Conservation (phyloP, 495 filamentous ascomycete species). For the Amphirosellinia nigrospora region DNA sequence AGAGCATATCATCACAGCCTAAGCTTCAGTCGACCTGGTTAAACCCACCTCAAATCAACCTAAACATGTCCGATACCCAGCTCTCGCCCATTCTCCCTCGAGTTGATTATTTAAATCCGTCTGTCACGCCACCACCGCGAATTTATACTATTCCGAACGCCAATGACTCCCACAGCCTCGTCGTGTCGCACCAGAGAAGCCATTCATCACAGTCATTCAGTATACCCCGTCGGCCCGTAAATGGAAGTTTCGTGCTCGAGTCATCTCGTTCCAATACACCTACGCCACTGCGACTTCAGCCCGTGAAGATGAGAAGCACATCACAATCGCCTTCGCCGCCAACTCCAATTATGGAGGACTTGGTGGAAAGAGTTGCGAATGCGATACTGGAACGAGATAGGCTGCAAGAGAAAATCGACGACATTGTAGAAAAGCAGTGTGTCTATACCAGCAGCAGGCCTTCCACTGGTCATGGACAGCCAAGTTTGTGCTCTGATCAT, state of each 20-base stretch:
- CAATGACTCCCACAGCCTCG: conserved; percentile 43
- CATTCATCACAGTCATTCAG: conserved; percentile 58
- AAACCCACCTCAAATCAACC: conserved; percentile 76
- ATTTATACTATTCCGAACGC: conserved; percentile 44
- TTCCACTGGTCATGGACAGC: conserved; percentile 45
- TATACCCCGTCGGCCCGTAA: conserved; percentile 53
- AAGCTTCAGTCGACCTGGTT: conserved; percentile 55
- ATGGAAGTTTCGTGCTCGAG: conserved; percentile 41
- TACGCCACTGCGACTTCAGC: conserved; percentile 34
- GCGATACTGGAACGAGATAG: conserved; percentile 58
- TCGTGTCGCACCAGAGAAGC: conserved; percentile 50
- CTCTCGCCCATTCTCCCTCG: conserved; percentile 68
- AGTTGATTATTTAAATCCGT: conserved; percentile 45
- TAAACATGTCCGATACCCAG: conserved; percentile 68
- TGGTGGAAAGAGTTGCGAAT: conserved; percentile 58
- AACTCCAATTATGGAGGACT: conserved; percentile 46
- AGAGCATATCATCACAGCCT: conserved; percentile 27
- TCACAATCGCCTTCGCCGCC: conserved; percentile 32
- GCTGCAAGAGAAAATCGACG: conserved; percentile 59
- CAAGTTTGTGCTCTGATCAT: conserved; percentile 28
- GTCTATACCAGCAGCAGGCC: conserved; percentile 59
- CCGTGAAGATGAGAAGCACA: conserved; percentile 43
- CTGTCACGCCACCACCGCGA: conserved; percentile 49
- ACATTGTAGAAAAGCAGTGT: conserved; percentile 59
- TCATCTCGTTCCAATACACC: conserved; percentile 36